Base-by-base conservation (phyloP, 768 basidiomycete genomes). In the Gymnopilus dilepis region DNA sequence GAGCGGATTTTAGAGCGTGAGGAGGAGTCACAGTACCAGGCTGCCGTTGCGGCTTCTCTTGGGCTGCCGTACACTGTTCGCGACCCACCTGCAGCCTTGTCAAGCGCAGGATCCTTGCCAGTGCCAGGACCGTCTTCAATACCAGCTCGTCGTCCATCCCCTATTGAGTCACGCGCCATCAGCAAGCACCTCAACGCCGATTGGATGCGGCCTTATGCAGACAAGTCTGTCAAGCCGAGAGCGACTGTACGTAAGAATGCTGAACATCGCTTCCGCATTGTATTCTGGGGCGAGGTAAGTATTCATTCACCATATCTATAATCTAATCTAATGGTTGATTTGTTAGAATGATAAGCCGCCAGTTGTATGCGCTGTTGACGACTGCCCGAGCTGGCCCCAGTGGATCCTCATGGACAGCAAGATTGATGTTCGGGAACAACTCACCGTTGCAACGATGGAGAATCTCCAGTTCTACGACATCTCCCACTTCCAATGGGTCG, bases 391-490 rank as follows among this genome's bases (percentile, higher is more conserved):
- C 30, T 50, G 48, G 48, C 48, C 48, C 31, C 24, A 30, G 19
- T 50, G 28, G 48, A 15, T 24, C 7, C 48, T 50, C 15, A 13
- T n/a, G 4, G 56, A 47, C 11, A 30, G 31, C 8, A 19, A 26
- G 26, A n/a, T 19, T 12, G 41, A 57, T n/a, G 17, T 33, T n/a
- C 43, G 21, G 2, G 43, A 45, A 2, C 43, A 45, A 30, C 26
- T 33, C n/a, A 15, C 54, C 51, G 19, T 15, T 59, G 28, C n/a
- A n/a, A 34, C 34, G 17, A 21, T 4, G 19, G 24, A 42, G 26
- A 8, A 33, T 15, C 50, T 61, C 13, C 30, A 66, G 19, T 59
- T 57, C 31, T 66, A 66, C 31, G 56, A 63, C 28, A 26, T 57
- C 4, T 40, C 13, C 11, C 40, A 42, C 42, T 6, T 28, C 8